Conservation (phyloP, 805 yeast species). For the Jamesozyma rosinii region DNA sequence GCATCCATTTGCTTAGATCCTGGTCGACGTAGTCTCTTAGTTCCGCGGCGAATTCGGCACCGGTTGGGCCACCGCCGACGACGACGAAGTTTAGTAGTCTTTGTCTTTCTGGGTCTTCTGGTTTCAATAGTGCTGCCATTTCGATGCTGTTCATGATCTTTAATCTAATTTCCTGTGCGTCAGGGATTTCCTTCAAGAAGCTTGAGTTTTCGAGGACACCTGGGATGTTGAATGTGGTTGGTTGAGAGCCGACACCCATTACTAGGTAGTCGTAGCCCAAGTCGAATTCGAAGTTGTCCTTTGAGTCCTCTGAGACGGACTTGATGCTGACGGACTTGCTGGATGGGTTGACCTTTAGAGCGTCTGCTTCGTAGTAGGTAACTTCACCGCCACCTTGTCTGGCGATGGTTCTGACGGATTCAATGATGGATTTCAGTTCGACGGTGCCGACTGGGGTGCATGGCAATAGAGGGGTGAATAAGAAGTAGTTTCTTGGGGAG, state of each 20-base stretch:
- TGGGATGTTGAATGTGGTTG: slow-evolving; percentile 88
- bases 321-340: slow-evolving; percentile 56
- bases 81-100: slow-evolving; percentile 81
- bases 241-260: slow-evolving; percentile 90
- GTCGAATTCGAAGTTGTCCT: slow-evolving; percentile 39
- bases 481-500: slow-evolving; percentile 90
- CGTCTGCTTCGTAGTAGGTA: slow-evolving; percentile 81
- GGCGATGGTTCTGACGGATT: slow-evolving; percentile 82
- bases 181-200: slow-evolving; percentile 82
- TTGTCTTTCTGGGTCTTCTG: slow-evolving; percentile 65
- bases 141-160: slow-evolving; percentile 81
- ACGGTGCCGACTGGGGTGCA: slow-evolving; percentile 92
- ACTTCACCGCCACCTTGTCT: slow-evolving; percentile 73
- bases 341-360: slow-evolving; percentile 69
- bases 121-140: slow-evolving; percentile 74
- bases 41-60: slow-evolving; percentile 96
- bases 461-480: slow-evolving; percentile 92
- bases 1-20: slow-evolving; percentile 83
- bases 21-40: slow-evolving; percentile 88
- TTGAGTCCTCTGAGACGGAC: slow-evolving; percentile 35
- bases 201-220: slow-evolving; percentile 86
- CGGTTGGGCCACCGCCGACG: slow-evolving; percentile 98
- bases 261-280: slow-evolving; percentile 73
- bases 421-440: slow-evolving; percentile 83
- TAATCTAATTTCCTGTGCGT: slow-evolving; percentile 74